Conservation (phyloP, 179 eudicot species). For the Corrigiola litoralis region DNA sequence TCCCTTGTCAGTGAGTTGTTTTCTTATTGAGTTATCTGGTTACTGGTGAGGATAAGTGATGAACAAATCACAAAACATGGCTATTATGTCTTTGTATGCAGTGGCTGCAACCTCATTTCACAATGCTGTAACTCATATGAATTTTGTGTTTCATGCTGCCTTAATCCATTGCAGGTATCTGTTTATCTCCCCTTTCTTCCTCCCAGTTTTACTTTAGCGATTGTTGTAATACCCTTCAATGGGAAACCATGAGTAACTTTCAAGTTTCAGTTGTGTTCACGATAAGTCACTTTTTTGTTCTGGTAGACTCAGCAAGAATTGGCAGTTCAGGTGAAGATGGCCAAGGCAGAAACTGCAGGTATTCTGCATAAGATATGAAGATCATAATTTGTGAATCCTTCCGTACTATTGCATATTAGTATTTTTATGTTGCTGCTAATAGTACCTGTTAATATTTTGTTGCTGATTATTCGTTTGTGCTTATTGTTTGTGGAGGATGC, state of each 20-base stretch:
- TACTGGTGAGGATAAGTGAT: neutral
- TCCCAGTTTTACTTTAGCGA: neutral
- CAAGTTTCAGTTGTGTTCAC: conserved; percentile 9
- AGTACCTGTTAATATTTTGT: neutral
- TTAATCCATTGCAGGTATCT: conserved; percentile 64
- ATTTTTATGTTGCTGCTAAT: neutral
- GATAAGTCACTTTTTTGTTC: conserved; percentile 3
- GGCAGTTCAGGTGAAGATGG: conserved; percentile 72
- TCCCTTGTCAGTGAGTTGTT: conserved; percentile 95
- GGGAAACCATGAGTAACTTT: neutral
- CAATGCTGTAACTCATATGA: conserved; percentile 97
- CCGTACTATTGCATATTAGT: neutral
- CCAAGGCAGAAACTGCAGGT: conserved; percentile 88
- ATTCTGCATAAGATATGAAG: neutral
- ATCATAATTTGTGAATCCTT: neutral
- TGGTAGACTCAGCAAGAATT: conserved; percentile 55
- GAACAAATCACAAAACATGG: conserved; percentile 13
- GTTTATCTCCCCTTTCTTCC: neutral
- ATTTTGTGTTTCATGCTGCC: conserved; percentile 95
- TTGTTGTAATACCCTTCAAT: neutral
- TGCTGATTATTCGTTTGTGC: neutral
- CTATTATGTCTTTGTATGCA: conserved; percentile 31
- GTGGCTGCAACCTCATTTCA: conserved; percentile 83
- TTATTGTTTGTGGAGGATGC: neutral
- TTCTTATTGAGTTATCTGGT: conserved; percentile 16